phyloP scores from a whole-genome alignment of 2,329 filamentous ascomycete genomes.

The Aureobasidium pullulans region DNA sequence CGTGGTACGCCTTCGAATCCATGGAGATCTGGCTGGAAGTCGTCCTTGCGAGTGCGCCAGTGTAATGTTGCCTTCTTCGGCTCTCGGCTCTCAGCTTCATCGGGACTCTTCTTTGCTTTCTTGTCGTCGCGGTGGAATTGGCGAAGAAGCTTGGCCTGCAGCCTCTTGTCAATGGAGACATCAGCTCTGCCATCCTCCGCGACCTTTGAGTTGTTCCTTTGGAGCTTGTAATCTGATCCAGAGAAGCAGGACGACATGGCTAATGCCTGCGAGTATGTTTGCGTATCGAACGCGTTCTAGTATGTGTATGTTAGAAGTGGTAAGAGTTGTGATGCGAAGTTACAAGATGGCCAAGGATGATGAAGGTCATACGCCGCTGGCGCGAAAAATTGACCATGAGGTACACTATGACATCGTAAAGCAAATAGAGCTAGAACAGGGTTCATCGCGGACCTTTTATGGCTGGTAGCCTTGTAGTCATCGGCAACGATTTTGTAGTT shows the following conservation, averaged over 20 bases:
- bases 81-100: neutral
- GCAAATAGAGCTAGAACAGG: slow-evolving; percentile 1
- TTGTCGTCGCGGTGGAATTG: neutral
- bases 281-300: neutral
- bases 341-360: neutral
- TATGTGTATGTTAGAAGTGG: neutral
- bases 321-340: neutral
- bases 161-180: neutral
- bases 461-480: neutral
- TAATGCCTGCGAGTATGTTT: neutral
- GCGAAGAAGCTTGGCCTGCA: neutral
- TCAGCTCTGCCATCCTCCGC: slow-evolving; percentile 2
- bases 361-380: neutral
- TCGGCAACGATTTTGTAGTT: neutral
- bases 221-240: slow-evolving; percentile 1
- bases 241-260: neutral
- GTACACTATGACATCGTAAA: slow-evolving; percentile 3
- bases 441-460: neutral
- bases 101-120: neutral
- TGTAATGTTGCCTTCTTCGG: neutral
- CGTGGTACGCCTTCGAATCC: slow-evolving; percentile 23
- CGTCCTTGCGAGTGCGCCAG: neutral
- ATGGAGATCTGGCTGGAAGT: neutral
- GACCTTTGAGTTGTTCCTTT: slow-evolving; percentile 2
- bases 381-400: slow-evolving; percentile 7